phyloP scores from a whole-genome alignment of 177 flowering plant species.

The Vitis hybrid region DNA sequence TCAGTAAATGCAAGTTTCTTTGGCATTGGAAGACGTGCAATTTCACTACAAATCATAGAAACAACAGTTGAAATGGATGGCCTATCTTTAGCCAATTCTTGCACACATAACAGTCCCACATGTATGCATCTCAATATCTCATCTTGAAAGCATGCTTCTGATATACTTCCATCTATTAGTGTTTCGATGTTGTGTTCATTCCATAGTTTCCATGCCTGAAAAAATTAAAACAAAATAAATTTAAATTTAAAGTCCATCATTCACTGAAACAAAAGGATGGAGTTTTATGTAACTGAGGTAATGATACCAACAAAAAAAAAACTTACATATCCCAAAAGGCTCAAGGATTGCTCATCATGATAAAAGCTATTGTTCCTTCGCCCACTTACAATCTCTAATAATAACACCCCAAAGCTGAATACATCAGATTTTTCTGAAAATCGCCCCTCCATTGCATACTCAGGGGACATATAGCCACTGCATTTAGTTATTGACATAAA shows the following conservation, averaged over 20 bases:
- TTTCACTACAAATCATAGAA: too few species aligned
- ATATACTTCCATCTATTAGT: too few species aligned
- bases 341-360: not conserved
- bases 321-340: slow-evolving; percentile 19
- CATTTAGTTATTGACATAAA: slow-evolving; percentile 9
- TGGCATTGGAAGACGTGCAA: not conserved
- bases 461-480: too few species aligned
- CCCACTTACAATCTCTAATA: too few species aligned
- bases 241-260: not conserved
- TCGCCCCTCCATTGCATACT: too few species aligned
- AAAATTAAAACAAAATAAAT: not conserved
- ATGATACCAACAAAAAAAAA: not conserved
- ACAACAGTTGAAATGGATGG: too few species aligned
- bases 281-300: not conserved
- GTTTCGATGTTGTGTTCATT: not conserved
- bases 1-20: slow-evolving; percentile 9
- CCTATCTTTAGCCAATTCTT: too few species aligned
- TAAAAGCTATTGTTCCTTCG: not conserved
- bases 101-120: too few species aligned
- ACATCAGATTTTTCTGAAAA: too few species aligned
- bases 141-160: too few species aligned
- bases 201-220: slow-evolving; percentile 37
- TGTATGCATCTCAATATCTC: too few species aligned
- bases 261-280: not conserved
- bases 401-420: too few species aligned